phyloP scores from a whole-genome alignment of 106 monocot species.

The Ottelia alismoides region DNA sequence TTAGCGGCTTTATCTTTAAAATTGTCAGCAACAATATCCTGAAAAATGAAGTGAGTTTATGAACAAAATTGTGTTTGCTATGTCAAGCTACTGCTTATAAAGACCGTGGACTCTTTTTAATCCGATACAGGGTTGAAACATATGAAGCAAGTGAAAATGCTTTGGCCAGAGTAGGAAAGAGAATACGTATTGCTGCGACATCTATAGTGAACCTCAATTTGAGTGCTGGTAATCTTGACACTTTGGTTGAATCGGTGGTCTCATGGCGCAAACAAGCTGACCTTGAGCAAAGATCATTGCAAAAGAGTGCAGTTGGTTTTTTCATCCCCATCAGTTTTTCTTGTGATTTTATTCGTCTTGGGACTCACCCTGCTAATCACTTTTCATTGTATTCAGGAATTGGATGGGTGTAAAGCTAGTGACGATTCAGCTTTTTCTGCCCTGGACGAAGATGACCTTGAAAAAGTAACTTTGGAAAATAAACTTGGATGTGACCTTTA shows the following conservation, averaged over 20 bases:
- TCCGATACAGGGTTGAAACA: slow-evolving; percentile 90
- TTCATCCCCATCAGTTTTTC: no score
- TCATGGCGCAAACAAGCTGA: slow-evolving; percentile 68
- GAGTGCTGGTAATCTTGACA: slow-evolving; percentile 79
- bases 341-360: no score
- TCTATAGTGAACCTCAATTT: slow-evolving; percentile 58
- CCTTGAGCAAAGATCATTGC: slow-evolving; percentile 29
- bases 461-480: slow-evolving; percentile 72
- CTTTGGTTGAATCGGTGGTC: slow-evolving; percentile 41
- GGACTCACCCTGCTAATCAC: no score
- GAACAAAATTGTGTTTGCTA: background rate
- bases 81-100: background rate
- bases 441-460: slow-evolving; percentile 84
- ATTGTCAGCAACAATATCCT: no score
- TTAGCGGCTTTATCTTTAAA: no score
- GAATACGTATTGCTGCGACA: slow-evolving; percentile 75
- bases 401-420: slow-evolving; percentile 17
- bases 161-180: slow-evolving; percentile 59
- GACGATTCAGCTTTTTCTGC: slow-evolving; percentile 43
- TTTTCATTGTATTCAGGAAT: no score
- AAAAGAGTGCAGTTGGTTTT: slow-evolving; percentile 41
- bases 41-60: no score
- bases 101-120: slow-evolving; percentile 3
- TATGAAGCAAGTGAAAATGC: slow-evolving; percentile 40
- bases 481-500: slow-evolving; percentile 83